These are phyloP conservation scores for Coniferiporia weirii DNA, from an alignment of 1,284 basidiomycete genomes.

Conservation along the genomic window DNA sequence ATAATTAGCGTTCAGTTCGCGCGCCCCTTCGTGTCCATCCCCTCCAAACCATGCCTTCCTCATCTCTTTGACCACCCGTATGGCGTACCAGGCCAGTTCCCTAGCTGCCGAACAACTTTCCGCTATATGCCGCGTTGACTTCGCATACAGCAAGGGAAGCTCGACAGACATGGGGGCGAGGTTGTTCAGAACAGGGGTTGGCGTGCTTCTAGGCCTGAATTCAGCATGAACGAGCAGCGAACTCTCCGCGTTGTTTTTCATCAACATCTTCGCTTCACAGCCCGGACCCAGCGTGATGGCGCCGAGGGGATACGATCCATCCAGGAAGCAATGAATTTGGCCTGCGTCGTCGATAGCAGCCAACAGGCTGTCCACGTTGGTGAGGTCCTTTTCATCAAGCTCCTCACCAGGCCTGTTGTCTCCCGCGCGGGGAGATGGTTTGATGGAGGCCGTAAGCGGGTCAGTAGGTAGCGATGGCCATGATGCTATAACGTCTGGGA, in stretches of 20 bases:
- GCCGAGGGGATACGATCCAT: constrained; percentile 79
- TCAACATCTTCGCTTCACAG: constrained; percentile 39
- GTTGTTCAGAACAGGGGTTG: constrained; percentile 25
- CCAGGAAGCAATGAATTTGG: constrained; percentile 59
- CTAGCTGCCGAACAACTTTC: constrained; percentile 63
- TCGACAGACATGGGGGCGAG: constrained; percentile 45
- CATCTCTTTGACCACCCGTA: constrained; percentile 68
- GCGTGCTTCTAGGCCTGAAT: constrained; percentile 3
- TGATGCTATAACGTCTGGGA: constrained; percentile 51
- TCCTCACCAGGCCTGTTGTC: constrained; percentile 35
- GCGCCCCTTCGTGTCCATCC: constrained; percentile 56
- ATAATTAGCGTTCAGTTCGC: constrained; percentile 71
- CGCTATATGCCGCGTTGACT: constrained; percentile 61
- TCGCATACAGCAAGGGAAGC: constrained; percentile 52
- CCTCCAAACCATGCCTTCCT: constrained; percentile 65
- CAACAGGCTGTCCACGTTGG: constrained; percentile 59
- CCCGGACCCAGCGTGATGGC: constrained; percentile 38
- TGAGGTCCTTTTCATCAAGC: constrained; percentile 46
- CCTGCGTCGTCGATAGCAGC: constrained; percentile 54
- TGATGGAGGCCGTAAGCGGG: constrained; percentile 54
- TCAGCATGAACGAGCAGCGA: constrained; percentile 13
- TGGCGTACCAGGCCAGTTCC: constrained; percentile 64
- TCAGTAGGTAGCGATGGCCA: constrained; percentile 65
- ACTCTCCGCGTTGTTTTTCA: constrained; percentile 39
- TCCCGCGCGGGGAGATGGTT: constrained; percentile 29